Percentiles rank a stretch among this genome's conserved stretches.
These are phyloP conservation scores for Epichloe gansuensis DNA, from an alignment of 2,329 filamentous ascomycete species.

Conservation along the genomic window DNA sequence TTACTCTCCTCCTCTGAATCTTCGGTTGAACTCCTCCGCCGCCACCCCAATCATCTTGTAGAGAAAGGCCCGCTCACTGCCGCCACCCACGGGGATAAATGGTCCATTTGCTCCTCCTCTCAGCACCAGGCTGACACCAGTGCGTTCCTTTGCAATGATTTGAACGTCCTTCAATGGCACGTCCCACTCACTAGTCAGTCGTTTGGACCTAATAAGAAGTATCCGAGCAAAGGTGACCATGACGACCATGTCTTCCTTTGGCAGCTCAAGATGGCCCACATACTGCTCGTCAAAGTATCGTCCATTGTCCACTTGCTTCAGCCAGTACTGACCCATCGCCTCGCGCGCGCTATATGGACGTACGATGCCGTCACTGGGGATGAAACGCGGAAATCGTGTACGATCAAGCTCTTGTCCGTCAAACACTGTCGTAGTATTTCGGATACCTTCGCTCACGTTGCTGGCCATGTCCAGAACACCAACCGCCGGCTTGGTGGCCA, in stretches of 20 bases:
- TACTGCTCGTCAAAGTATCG: constrained; percentile 97
- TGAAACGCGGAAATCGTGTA: constrained; percentile 84
- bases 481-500: constrained; percentile 95
- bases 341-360: constrained; percentile 90
- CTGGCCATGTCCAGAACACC: constrained; percentile 94
- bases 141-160: constrained; percentile 93
- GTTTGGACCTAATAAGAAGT: constrained; percentile 77
- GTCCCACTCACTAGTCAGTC: constrained; percentile 86
- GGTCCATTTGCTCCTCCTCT: constrained; percentile 88
- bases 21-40: constrained; percentile 53
- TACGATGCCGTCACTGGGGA: constrained; percentile 84
- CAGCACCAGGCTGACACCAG: constrained; percentile 76
- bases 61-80: constrained; percentile 53
- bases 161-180: constrained; percentile 91
- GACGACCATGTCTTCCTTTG: constrained; percentile 74
- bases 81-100: constrained; percentile 87
- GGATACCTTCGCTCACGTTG: constrained; percentile 92
- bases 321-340: constrained; percentile 93
- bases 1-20: constrained; percentile 34
- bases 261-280: constrained; percentile 88
- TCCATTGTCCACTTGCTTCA: constrained; percentile 95
- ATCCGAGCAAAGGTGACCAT: constrained; percentile 84
- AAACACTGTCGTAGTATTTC: constrained; percentile 97
- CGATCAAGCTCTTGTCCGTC: constrained; percentile 90
- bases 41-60: constrained; percentile 54